These are phyloP conservation scores for Pythium scleroteichum DNA, from an alignment of 352 stramenopile genomes.

Conservation along the genomic window DNA sequence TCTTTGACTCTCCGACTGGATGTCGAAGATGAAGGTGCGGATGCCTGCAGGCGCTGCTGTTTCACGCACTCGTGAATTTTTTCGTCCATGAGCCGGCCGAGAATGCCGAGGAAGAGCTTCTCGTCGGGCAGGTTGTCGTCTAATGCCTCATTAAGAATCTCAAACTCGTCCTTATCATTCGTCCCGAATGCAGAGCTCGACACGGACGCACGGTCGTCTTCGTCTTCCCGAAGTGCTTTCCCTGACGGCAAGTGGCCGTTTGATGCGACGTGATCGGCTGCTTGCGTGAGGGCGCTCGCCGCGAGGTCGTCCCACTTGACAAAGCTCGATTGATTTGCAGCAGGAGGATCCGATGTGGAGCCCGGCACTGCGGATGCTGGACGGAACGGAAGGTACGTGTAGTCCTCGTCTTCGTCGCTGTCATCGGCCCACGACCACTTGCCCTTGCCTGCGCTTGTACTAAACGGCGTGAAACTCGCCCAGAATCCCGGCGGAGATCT, in stretches of 20 bases:
- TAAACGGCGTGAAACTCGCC: conserved; percentile 74
- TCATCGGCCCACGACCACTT: conserved; percentile 43
- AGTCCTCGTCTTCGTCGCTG: conserved; percentile 48
- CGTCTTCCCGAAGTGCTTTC: conserved; percentile 25
- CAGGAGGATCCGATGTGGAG: conserved; percentile 11
- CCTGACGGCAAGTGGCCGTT: conserved; percentile 17
- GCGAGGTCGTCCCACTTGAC: conserved; percentile 62
- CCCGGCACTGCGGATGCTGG: background rate
- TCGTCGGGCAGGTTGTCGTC: conserved; percentile 67
- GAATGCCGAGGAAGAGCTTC: conserved; percentile 69
- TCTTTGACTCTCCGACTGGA: conserved; percentile 14
- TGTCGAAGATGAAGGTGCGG: background rate
- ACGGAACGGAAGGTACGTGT: conserved; percentile 22
- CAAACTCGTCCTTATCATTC: conserved; percentile 75
- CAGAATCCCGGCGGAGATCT: conserved; percentile 76
- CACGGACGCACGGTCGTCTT: conserved; percentile 23
- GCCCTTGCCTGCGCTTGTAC: conserved; percentile 26
- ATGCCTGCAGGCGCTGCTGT: conserved; percentile 7
- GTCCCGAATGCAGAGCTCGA: conserved; percentile 34
- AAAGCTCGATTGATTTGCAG: conserved; percentile 24
- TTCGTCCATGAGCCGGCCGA: conserved; percentile 68
- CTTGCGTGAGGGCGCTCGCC: conserved; percentile 49
- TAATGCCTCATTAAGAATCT: conserved; percentile 60
- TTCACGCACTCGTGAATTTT: conserved; percentile 42
- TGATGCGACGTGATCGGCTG: conserved; percentile 26